Conservation (phyloP, 2,329 filamentous ascomycete genomes). For the Herpotrichia juniperi region DNA sequence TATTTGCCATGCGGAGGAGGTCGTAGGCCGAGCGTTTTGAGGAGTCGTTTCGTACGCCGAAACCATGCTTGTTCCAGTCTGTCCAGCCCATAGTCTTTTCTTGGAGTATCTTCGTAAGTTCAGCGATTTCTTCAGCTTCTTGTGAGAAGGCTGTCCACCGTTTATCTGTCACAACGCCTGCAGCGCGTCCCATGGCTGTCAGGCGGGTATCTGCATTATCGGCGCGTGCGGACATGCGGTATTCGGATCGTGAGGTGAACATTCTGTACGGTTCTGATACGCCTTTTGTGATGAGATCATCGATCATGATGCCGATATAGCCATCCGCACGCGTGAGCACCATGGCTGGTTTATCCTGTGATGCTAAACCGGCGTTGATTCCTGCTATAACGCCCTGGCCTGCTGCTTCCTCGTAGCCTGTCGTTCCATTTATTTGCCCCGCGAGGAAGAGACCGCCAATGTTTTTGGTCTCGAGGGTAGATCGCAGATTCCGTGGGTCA, state of each 20-base stretch:
- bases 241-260: constrained; percentile 97
- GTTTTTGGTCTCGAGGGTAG: constrained; percentile 92
- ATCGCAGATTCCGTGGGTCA: constrained; percentile 83
- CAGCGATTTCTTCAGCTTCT: constrained; percentile 69
- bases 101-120: constrained; percentile 67
- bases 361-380: constrained; percentile 87
- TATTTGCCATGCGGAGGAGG: constrained; percentile 68
- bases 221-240: constrained; percentile 86
- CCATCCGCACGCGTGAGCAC: constrained; percentile 81
- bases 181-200: constrained; percentile 75
- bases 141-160: constrained; percentile 76
- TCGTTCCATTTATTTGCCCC: constrained; percentile 97
- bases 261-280: constrained; percentile 97
- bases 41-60: constrained; percentile 70
- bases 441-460: constrained; percentile 89
- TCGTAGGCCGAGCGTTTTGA: constrained; percentile 76
- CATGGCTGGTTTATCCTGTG: constrained; percentile 69
- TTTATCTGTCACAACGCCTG: constrained; percentile 77
- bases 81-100: constrained; percentile 63
- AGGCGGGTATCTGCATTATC: constrained; percentile 93
- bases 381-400: constrained; percentile 92
- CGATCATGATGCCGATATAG: constrained; percentile 98
- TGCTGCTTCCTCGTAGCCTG: constrained; percentile 96
- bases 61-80: constrained; percentile 73
- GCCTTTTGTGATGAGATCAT: constrained; percentile 95